Evolutionary conservation across 2,329 filamentous ascomycete species (phyloP).

Genomic region (Nemania diffusa): DNA sequence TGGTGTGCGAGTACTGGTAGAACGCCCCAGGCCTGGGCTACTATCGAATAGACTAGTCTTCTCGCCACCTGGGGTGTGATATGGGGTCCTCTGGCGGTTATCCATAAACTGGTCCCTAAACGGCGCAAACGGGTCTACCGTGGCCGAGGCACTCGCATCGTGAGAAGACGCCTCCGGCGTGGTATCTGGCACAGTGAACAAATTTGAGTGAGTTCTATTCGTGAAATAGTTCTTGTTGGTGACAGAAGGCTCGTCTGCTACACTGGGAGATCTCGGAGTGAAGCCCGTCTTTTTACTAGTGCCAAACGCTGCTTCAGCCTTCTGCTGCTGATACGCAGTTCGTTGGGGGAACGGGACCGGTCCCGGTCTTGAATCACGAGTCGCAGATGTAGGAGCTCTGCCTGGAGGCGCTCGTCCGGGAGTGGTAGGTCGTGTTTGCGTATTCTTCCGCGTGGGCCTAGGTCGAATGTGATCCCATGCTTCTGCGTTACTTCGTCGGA

Average conservation of each 20-base stretch:
- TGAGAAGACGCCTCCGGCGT: constrained; percentile 35
- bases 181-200: constrained; percentile 46
- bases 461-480: constrained; percentile 53
- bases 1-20: constrained; percentile 58
- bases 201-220: constrained; percentile 46
- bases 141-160: constrained; percentile 36
- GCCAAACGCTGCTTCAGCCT: constrained; percentile 66
- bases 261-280: constrained; percentile 59
- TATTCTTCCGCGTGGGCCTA: constrained; percentile 32
- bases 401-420: constrained; percentile 42
- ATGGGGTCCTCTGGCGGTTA: constrained; percentile 67
- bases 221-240: constrained; percentile 62
- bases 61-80: constrained; percentile 66
- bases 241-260: constrained; percentile 64
- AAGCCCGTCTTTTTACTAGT: constrained; percentile 59
- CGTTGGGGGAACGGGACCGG: constrained; percentile 55
- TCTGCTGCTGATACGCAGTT: constrained; percentile 64
- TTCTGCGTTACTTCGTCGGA: constrained; percentile 45
- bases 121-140: constrained; percentile 60
- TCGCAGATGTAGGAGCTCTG: constrained; percentile 45
- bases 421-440: constrained; percentile 44
- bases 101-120: constrained; percentile 60
- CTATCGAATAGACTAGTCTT: constrained; percentile 68
- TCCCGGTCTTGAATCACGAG: constrained; percentile 43
- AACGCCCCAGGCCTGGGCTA: constrained; percentile 54